phyloP scores from a whole-genome alignment of 257 asterid genomes.

The Solanum raphanifolium region DNA sequence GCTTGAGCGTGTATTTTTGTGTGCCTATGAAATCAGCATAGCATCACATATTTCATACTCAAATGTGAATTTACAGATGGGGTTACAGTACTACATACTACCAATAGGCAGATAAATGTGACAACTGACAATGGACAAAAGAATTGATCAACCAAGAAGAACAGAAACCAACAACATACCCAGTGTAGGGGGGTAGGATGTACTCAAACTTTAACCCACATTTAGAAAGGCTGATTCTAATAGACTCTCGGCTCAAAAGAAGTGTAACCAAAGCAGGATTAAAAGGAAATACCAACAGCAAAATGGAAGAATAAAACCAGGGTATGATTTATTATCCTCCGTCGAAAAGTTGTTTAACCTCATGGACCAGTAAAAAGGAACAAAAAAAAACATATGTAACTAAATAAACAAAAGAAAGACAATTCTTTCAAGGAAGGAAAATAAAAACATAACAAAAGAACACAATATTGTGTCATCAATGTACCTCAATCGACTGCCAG shows the following conservation, averaged over 20 bases:
- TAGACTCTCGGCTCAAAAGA: neutral
- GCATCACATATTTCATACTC: neutral
- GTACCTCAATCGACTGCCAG: conserved; percentile 77
- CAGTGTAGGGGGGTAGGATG: neutral
- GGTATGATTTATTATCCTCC: neutral
- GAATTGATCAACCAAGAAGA: neutral
- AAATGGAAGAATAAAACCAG: neutral
- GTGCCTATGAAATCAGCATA: neutral
- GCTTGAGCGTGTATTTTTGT: neutral
- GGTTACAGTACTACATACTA: neutral
- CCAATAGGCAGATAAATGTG: neutral
- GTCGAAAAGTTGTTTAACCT: neutral
- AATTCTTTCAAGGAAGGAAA: neutral
- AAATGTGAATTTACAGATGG: neutral
- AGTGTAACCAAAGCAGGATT: neutral
- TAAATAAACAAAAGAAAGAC: neutral
- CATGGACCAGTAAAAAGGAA: neutral
- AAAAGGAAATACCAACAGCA: neutral
- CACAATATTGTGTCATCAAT: neutral
- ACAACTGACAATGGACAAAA: neutral
- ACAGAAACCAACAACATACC: neutral
- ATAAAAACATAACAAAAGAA: neutral
- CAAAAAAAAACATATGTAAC: neutral
- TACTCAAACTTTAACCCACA: neutral
- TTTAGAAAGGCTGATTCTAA: neutral